phyloP scores from a whole-genome alignment of 129 eudicot genomes.

The Saussurea involucrata region DNA sequence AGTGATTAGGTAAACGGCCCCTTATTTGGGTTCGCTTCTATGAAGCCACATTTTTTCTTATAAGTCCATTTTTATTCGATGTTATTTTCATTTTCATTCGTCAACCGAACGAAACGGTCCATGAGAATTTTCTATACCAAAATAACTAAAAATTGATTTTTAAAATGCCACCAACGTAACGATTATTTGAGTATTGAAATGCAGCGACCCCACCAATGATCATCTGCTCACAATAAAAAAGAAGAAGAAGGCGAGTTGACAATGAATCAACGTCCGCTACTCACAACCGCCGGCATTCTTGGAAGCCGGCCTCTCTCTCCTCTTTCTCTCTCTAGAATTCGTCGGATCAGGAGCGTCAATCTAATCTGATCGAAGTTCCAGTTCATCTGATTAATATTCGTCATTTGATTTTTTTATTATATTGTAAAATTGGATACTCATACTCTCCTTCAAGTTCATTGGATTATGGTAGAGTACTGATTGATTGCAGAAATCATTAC shows the following conservation, averaged over 20 bases:
- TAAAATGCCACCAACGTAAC: not conserved
- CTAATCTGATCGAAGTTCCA: not conserved
- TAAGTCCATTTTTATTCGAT: too few relatives aligned
- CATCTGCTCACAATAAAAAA: not conserved
- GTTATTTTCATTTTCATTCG: too few relatives aligned
- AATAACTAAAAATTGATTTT: not conserved
- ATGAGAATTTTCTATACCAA: too few relatives aligned
- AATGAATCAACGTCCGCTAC: conserved; percentile 4
- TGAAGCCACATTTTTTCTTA: too few relatives aligned
- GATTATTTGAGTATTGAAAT: not conserved
- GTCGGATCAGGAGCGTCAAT: not conserved
- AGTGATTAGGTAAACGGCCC: too few relatives aligned
- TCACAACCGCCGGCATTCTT: conserved; percentile 20
- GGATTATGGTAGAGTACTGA: conserved; percentile 2
- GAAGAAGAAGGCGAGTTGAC: not conserved
- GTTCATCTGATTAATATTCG: not conserved
- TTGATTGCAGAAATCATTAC: conserved; percentile 2
- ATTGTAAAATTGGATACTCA: not conserved
- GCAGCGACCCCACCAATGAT: not conserved
- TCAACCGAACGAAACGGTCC: too few relatives aligned
- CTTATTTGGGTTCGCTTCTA: too few relatives aligned
- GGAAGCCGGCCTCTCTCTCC: conserved; percentile 26
- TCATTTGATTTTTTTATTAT: not conserved
- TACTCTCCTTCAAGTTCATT: conserved; percentile 4
- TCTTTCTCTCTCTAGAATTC: conserved; percentile 5